Conservation (phyloP, 345 rosid species). For the Corymbia maculata region DNA sequence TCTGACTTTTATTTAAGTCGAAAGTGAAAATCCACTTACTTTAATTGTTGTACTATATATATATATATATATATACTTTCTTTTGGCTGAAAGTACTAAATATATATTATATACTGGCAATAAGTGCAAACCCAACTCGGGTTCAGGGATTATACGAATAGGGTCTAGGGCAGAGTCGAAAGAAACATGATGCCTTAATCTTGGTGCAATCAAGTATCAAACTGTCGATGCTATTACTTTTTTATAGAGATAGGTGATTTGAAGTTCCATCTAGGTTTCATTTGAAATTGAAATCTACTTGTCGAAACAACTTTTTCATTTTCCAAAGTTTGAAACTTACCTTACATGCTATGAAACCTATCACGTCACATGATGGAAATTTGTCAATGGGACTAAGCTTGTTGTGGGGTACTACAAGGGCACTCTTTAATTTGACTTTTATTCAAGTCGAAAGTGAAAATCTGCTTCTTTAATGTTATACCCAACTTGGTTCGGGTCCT, state of each 20-base stretch:
- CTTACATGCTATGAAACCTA: too few relatives aligned
- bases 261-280: neutral
- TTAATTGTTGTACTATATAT: neutral
- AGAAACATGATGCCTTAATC: too few relatives aligned
- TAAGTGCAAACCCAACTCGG: neutral
- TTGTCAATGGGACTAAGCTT: too few relatives aligned
- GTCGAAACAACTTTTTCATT: too few relatives aligned
- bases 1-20: neutral
- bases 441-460: too few relatives aligned
- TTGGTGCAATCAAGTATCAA: rapidly evolving
- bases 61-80: neutral
- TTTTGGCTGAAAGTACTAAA: too few relatives aligned
- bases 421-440: too few relatives aligned
- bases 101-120: neutral
- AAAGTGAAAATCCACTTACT: neutral
- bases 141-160: neutral
- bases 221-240: rapidly evolving
- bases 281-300: too few relatives aligned
- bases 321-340: too few relatives aligned
- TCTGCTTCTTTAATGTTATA: too few relatives aligned
- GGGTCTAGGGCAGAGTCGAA: neutral
- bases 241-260: neutral
- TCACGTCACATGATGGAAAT: too few relatives aligned
- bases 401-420: too few relatives aligned
- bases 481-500: neutral